Evolutionary conservation across 1,284 basidiomycete genomes (phyloP), one percentile per base, ranked within the genome.

Genomic region (Cutaneotrichosporon cavernicola): DNA sequence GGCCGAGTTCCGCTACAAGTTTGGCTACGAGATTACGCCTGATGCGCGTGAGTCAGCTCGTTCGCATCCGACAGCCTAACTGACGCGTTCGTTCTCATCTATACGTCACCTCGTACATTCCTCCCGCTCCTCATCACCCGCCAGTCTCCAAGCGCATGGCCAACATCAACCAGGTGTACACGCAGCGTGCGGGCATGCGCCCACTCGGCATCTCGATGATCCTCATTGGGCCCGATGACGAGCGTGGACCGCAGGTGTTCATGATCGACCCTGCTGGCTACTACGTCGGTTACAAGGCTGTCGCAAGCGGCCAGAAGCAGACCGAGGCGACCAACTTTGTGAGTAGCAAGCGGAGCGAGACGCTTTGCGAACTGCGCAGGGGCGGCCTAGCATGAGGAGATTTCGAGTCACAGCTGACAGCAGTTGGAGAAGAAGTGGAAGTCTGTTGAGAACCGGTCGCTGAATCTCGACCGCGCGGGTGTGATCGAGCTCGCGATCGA

Each of bases 121-220:
- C 26, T n/a, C 9, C 30, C 21, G 2, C 36, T 53, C 14, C 16
- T 51, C 22, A 13, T 59, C 53, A 4, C 7, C 8, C 8, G 47
- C 1, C 67, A 81, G 80, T 99, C 51, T 92, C 97, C 40, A 89
- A 95, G 75, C 86, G 97, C 58, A 84, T 99, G 78, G 96, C 97
- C 46, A 98, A 98, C 81, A 93, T 99, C 81, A 99, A 99, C 81
- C 97, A 99, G 82, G 96, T 99, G 2, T 97, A 97, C 82, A 99
- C 96, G 0, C 96, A 98, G 82, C 87, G 92, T 67, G 97, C 97
- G 0, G 97, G 88, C 53, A 99, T 99, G 94, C 87, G 97, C 60
- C 97, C 97, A 6, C 84, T 98, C 34, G 97, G 97, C 56, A 97
- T 99, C 67, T 93, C 92, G 5, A 98, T 97, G 94, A 91, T 98